Evolutionary conservation across 352 stramenopile species (phyloP).

Genomic region (Phytophthora litchii): DNA sequence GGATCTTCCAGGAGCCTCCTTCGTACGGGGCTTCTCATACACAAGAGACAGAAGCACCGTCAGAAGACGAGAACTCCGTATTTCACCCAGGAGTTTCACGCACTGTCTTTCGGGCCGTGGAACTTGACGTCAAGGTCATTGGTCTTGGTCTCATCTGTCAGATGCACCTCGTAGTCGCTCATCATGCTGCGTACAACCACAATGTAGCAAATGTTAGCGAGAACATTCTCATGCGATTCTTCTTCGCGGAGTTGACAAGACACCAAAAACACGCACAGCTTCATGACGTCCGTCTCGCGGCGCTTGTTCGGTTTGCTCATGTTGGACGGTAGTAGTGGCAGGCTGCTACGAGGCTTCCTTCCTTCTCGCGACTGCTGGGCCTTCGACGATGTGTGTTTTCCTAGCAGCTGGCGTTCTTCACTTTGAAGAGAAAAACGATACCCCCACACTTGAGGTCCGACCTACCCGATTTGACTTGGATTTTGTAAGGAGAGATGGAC

Average conservation of each 20-base stretch:
- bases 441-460: slow-evolving; percentile 34
- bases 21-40: slow-evolving; percentile 84
- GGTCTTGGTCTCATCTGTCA: slow-evolving; percentile 83
- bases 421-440: slow-evolving; percentile 29
- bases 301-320: slow-evolving; percentile 85
- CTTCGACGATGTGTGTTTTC: slow-evolving; percentile 12
- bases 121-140: slow-evolving; percentile 90
- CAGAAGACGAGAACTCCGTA: slow-evolving; percentile 7
- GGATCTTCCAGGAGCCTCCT: slow-evolving; percentile 93
- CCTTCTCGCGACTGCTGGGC: slow-evolving; percentile 20
- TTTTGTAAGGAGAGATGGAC: slow-evolving; percentile 35
- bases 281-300: slow-evolving; percentile 91
- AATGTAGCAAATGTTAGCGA: not conserved
- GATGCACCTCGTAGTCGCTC: slow-evolving; percentile 89
- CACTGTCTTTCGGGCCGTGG: slow-evolving; percentile 84
- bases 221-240: not conserved
- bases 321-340: slow-evolving; percentile 7
- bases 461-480: slow-evolving; percentile 26
- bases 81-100: slow-evolving; percentile 15
- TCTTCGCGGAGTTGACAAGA: not conserved
- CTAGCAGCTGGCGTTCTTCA: slow-evolving; percentile 22
- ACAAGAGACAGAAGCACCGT: slow-evolving; percentile 19
- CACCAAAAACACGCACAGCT: slow-evolving; percentile 60
- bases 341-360: not conserved
- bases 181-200: slow-evolving; percentile 71